phyloP scores from a whole-genome alignment of 306 rosid species.

The Pyrus betulifolia region DNA sequence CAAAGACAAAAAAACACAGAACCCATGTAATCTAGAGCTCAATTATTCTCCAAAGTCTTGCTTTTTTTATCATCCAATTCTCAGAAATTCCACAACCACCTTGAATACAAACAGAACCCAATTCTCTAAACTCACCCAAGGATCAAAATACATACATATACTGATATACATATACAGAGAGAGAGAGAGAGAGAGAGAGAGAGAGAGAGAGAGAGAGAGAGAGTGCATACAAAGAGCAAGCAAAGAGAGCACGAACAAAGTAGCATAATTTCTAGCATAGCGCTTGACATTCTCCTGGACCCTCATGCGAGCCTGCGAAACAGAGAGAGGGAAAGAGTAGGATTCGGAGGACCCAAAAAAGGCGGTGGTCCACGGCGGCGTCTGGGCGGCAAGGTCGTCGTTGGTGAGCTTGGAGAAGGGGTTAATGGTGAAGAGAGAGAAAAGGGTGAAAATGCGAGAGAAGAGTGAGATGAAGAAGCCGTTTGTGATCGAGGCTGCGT shows the following conservation, averaged over 20 bases:
- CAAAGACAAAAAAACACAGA: too few species aligned
- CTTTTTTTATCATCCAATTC: too few species aligned
- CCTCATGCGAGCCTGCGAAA: slow-evolving; percentile 73
- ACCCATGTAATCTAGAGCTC: not conserved
- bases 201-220: not conserved
- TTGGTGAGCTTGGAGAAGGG: slow-evolving; percentile 79
- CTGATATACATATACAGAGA: not conserved
- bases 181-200: not conserved
- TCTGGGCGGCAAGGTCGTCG: slow-evolving; percentile 57
- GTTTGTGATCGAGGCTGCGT: slow-evolving; percentile 23
- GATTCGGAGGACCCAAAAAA: slow-evolving; percentile 50
- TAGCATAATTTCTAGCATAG: slow-evolving; percentile 78
- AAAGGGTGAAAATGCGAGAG: slow-evolving; percentile 48
- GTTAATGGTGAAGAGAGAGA: slow-evolving; percentile 68
- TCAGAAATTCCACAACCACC: too few species aligned
- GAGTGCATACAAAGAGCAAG: slow-evolving; percentile 58
- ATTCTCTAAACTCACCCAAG: not conserved
- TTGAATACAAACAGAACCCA: not conserved
- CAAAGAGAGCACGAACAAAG: slow-evolving; percentile 61
- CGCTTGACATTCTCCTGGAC: slow-evolving; percentile 88
- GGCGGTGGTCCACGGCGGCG: slow-evolving; percentile 72
- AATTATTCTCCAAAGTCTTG: too few species aligned
- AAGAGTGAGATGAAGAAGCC: slow-evolving; percentile 41
- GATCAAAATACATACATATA: not conserved
- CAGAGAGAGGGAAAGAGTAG: slow-evolving; percentile 73